These are phyloP conservation scores for Globisporangium rhizosaccharum DNA, from an alignment of 352 stramenopile species.

Conservation along the genomic window DNA sequence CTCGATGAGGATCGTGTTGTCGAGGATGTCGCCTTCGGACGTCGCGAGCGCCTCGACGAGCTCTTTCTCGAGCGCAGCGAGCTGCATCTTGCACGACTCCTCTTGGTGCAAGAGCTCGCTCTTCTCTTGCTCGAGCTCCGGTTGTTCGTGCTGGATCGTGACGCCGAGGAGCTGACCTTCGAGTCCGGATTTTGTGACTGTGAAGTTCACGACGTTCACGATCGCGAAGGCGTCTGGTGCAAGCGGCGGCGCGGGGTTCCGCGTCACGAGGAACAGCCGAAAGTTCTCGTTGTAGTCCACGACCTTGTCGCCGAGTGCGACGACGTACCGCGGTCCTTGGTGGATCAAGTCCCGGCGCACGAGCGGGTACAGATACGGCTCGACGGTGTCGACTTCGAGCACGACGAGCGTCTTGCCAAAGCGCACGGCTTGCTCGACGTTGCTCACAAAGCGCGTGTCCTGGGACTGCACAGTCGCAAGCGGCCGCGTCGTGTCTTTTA, in stretches of 20 bases:
- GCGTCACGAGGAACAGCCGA: slow-evolving; percentile 87
- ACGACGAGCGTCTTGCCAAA: slow-evolving; percentile 96
- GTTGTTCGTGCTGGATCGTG: slow-evolving; percentile 93
- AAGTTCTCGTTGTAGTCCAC: slow-evolving; percentile 97
- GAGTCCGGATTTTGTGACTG: slow-evolving; percentile 90
- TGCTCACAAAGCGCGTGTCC: slow-evolving; percentile 86
- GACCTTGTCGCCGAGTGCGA: slow-evolving; percentile 89
- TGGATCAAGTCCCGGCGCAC: slow-evolving; percentile 87
- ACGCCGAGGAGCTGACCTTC: slow-evolving; percentile 92
- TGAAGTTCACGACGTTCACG: slow-evolving; percentile 94
- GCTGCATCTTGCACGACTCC: slow-evolving; percentile 93
- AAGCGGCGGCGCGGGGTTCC: slow-evolving; percentile 85
- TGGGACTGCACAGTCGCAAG: slow-evolving; percentile 86
- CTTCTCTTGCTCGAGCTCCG: slow-evolving; percentile 92
- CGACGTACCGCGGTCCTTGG: slow-evolving; percentile 88
- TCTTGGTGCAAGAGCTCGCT: slow-evolving; percentile 88
- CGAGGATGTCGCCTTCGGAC: slow-evolving; percentile 93
- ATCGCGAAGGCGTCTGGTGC: slow-evolving; percentile 86
- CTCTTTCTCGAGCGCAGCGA: slow-evolving; percentile 91
- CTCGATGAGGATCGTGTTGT: slow-evolving; percentile 93
- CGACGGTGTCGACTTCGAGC: slow-evolving; percentile 88
- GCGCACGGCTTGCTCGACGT: slow-evolving; percentile 92
- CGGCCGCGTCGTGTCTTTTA: slow-evolving; percentile 75
- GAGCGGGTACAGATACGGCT: slow-evolving; percentile 92
- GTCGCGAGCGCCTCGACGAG: slow-evolving; percentile 91